Conservation (phyloP, 208 protist genomes). For the Trypanosoma caninum region DNA sequence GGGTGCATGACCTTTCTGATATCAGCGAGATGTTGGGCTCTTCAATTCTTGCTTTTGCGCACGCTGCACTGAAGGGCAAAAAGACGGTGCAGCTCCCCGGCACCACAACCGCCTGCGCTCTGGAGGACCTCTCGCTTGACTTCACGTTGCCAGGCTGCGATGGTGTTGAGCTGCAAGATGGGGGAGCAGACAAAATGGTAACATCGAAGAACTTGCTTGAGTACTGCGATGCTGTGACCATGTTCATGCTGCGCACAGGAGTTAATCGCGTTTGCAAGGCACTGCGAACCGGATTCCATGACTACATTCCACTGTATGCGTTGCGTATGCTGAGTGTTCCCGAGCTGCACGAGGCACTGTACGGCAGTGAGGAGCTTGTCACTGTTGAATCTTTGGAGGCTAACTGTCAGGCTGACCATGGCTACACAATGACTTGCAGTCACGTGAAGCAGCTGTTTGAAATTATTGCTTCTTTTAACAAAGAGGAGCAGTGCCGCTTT, state of each 20-base stretch:
- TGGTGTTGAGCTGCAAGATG: constrained; percentile 40
- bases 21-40: constrained; percentile 50
- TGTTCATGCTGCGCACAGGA: constrained; percentile 54
- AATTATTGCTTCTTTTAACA: constrained; percentile 67
- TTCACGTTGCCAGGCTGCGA: constrained; percentile 81
- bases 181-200: constrained; percentile 40
- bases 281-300: constrained; percentile 63
- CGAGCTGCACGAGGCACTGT: constrained; percentile 60
- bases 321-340: constrained; percentile 62
- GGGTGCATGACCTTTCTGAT: constrained; percentile 57
- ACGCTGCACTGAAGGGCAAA: constrained; percentile 16
- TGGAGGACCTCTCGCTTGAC: constrained; percentile 64
- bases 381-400: constrained; percentile 68
- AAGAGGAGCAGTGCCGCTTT: constrained; percentile 74
- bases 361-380: constrained; percentile 46
- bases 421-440: constrained; percentile 72
- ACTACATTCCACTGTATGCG: constrained; percentile 66
- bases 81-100: constrained; percentile 29
- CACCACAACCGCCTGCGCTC: constrained; percentile 22
- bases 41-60: constrained; percentile 44
- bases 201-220: constrained; percentile 52
- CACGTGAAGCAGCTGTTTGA: constrained; percentile 87
- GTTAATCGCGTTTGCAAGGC: constrained; percentile 50
- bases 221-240: constrained; percentile 70
- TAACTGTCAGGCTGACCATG: constrained; percentile 80